Conservation (phyloP, 805 yeast species). For the Tetrapisispora nanseiensis region DNA sequence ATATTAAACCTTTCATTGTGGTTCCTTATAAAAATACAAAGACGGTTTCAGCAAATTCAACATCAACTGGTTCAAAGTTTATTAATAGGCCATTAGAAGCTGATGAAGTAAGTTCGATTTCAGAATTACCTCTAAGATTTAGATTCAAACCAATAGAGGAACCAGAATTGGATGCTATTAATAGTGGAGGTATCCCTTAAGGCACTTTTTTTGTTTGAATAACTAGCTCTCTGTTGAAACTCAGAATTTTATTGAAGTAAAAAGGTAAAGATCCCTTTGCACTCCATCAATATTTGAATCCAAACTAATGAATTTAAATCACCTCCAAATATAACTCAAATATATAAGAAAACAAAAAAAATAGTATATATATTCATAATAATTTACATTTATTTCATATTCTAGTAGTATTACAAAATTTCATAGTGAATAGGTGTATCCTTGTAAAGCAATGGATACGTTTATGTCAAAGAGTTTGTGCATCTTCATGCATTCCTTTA, state of each 20-base stretch:
- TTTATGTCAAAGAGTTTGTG: slow-evolving; percentile 30
- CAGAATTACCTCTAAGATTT: slow-evolving; percentile 64
- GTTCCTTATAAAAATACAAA: slow-evolving; percentile 33
- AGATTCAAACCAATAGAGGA: slow-evolving; percentile 55
- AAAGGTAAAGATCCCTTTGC: no score
- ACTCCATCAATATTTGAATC: no score
- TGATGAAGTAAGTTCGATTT: slow-evolving; percentile 41
- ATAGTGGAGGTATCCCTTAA: slow-evolving; percentile 59
- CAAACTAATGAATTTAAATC: no score
- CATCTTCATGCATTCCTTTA: slow-evolving; percentile 32
- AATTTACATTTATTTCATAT: neutral
- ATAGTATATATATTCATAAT: neutral
- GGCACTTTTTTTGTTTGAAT: neutral
- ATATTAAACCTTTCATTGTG: slow-evolving; percentile 33
- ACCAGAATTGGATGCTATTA: slow-evolving; percentile 63
- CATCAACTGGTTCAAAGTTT: slow-evolving; percentile 3
- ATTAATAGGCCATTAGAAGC: slow-evolving; percentile 32
- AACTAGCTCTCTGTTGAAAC: neutral
- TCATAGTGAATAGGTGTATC: slow-evolving; percentile 10
- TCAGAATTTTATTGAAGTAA: no score
- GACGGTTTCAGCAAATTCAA: slow-evolving; percentile 24
- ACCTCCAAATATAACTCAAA: no score
- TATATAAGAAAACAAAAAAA: no score
- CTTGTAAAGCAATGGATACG: slow-evolving; percentile 24
- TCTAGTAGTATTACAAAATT: neutral